Percentiles rank a stretch among this genome's conserved stretches.
phyloP scores from a whole-genome alignment of 2,329 filamentous ascomycete genomes.

The Basipetospora chlamydospora region DNA sequence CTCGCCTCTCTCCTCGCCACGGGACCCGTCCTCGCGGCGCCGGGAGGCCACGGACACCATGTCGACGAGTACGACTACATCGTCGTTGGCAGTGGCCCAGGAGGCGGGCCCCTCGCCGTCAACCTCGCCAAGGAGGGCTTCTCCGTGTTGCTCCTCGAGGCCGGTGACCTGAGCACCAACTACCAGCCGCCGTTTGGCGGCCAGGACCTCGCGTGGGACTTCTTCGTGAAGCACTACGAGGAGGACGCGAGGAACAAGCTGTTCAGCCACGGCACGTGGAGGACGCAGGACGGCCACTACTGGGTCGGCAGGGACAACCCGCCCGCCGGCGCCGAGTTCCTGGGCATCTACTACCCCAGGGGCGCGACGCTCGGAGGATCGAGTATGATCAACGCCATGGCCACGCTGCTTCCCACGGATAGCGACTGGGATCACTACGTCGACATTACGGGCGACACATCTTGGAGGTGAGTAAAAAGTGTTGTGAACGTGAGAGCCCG shows the following conservation, averaged over 20 bases:
- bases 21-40: too few relatives aligned
- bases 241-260: slow-evolving; percentile 32
- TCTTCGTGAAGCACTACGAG: slow-evolving; percentile 42
- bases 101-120: slow-evolving; percentile 42
- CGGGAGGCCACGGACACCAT: too few relatives aligned
- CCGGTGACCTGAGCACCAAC: slow-evolving; percentile 36
- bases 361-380: slow-evolving; percentile 22
- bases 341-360: slow-evolving; percentile 24
- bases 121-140: slow-evolving; percentile 43
- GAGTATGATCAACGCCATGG: slow-evolving; percentile 18
- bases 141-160: slow-evolving; percentile 46
- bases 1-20: too few relatives aligned
- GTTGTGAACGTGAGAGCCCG: too few relatives aligned
- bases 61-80: slow-evolving; percentile 38
- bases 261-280: slow-evolving; percentile 3
- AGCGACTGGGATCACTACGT: slow-evolving; percentile 23
- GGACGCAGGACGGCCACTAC: slow-evolving; percentile 11
- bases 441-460: slow-evolving; percentile 24
- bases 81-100: slow-evolving; percentile 46
- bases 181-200: slow-evolving; percentile 28
- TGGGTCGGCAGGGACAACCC: slow-evolving; percentile 7
- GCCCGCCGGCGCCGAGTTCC: slow-evolving; percentile 18
- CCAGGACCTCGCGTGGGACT: slow-evolving; percentile 43
- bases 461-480: slow-evolving; percentile 17
- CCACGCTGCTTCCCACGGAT: slow-evolving; percentile 15